Evolutionary conservation across 306 rosid species (phyloP).

Genomic region (Pyrus pyrifolia): DNA sequence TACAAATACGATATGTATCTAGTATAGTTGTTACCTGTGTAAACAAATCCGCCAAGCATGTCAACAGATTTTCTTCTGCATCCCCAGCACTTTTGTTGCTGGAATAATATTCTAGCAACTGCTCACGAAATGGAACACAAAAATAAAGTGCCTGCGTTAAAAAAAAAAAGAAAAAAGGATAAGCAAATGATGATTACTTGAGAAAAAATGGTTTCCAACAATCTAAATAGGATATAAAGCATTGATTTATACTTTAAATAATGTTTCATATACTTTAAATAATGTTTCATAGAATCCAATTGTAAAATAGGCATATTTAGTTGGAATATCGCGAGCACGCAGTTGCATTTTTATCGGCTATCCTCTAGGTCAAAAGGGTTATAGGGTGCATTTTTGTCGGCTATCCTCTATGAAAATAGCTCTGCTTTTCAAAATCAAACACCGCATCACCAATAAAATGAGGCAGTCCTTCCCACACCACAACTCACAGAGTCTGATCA

Average conservation of each 20-base stretch:
- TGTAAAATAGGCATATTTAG: neutral
- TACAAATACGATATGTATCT: neutral
- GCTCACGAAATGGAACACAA: slow-evolving; percentile 98
- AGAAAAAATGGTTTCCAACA: neutral
- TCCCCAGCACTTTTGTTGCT: slow-evolving; percentile 64
- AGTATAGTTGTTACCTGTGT: slow-evolving; percentile 52
- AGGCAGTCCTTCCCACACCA: no score
- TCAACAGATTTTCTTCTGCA: slow-evolving; percentile 88
- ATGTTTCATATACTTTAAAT: neutral
- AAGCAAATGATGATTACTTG: slow-evolving; percentile 1
- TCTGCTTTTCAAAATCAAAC: no score
- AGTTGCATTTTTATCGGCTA: no score
- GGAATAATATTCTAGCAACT: slow-evolving; percentile 78
- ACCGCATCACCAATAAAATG: no score
- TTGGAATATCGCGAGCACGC: neutral
- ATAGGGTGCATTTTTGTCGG: no score
- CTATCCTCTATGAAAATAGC: no score
- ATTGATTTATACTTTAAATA: neutral
- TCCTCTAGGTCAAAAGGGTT: no score
- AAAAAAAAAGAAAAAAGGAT: neutral
- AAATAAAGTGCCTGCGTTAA: slow-evolving; percentile 84
- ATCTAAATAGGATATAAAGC: neutral
- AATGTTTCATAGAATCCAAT: neutral
- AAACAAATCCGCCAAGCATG: slow-evolving; percentile 96
- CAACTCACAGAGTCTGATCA: no score